Evolutionary conservation across 176 grass and related monocot species (phyloP).

Genomic region (Tuctoria greenei): DNA sequence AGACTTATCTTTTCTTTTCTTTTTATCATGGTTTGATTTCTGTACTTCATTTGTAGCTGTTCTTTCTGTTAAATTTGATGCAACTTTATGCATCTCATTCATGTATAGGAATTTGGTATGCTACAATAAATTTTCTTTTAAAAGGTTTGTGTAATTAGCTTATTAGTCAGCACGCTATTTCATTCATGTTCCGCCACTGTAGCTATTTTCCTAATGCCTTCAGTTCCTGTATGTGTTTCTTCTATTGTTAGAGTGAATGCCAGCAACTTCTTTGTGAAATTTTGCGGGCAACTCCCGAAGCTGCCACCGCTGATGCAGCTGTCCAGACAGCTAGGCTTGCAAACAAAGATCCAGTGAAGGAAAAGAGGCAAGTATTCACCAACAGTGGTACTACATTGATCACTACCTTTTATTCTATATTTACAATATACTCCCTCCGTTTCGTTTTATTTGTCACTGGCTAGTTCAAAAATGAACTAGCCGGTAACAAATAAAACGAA

Average conservation of each 20-base stretch:
- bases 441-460: too few relatives aligned
- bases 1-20: conserved; percentile 21
- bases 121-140: conserved; percentile 5
- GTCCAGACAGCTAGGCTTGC: conserved; percentile 96
- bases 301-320: conserved; percentile 95
- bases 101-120: conserved; percentile 1
- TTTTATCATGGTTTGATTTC: conserved; percentile 26
- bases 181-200: conserved; percentile 1
- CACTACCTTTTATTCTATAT: conserved; percentile 20
- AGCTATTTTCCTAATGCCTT: conserved; percentile 31
- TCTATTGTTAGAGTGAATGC: conserved; percentile 81
- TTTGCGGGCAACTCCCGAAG: conserved; percentile 95
- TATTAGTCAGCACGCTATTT: conserved; percentile 1
- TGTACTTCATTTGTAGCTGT: conserved; percentile 2
- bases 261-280: conserved; percentile 98
- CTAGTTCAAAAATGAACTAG: too few relatives aligned
- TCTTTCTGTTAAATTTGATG: conserved; percentile 11
- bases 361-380: conserved; percentile 73
- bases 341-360: conserved; percentile 87
- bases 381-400: conserved; percentile 30
- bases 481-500: too few relatives aligned
- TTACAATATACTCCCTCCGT: too few relatives aligned
- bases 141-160: conserved; percentile 22
- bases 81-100: conserved; percentile 10
- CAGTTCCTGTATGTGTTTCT: conserved; percentile 19